Conservation (phyloP, 306 rosid species). For the Canavalia ensiformis region DNA sequence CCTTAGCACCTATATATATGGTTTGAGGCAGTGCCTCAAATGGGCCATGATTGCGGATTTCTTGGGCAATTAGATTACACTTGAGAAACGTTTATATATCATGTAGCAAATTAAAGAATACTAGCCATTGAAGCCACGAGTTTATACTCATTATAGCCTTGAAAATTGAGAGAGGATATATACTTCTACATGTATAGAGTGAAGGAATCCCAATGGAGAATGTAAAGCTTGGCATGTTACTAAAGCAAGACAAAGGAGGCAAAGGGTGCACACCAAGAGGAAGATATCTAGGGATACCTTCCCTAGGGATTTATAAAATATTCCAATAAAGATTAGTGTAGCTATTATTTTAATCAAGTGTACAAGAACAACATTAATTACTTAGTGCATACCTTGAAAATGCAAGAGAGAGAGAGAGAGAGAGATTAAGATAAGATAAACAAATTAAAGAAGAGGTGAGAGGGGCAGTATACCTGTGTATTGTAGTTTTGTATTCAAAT, state of each 20-base stretch:
- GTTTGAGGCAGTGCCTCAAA: constrained; percentile 47
- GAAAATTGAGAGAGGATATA: constrained; percentile 47
- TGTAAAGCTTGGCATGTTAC: constrained; percentile 86
- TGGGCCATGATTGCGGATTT: constrained; percentile 55
- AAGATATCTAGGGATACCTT: constrained; percentile 64
- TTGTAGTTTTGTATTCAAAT: constrained; percentile 53
- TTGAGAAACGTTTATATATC: constrained; percentile 44
- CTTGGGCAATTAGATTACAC: constrained; percentile 50
- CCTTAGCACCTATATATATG: constrained; percentile 40
- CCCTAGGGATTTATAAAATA: constrained; percentile 83
- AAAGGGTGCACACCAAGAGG: constrained; percentile 54
- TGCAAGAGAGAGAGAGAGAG: constrained; percentile 34
- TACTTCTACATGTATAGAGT: constrained; percentile 53
- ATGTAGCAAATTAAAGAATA: constrained; percentile 45
- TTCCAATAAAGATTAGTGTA: constrained; percentile 48
- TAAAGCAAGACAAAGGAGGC: constrained; percentile 70
- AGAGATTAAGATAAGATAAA: constrained; percentile 41
- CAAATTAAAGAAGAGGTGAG: constrained; percentile 26
- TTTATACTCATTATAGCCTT: constrained; percentile 51
- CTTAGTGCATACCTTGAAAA: constrained; percentile 72
- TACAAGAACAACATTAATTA: constrained; percentile 52
- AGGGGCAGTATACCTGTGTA: constrained; percentile 23
- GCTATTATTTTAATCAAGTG: constrained; percentile 45
- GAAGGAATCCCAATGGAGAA: constrained; percentile 89
- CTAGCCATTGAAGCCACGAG: constrained; percentile 28